phyloP scores from a whole-genome alignment of 495 filamentous ascomycete species.

The Penicillium salamii region DNA sequence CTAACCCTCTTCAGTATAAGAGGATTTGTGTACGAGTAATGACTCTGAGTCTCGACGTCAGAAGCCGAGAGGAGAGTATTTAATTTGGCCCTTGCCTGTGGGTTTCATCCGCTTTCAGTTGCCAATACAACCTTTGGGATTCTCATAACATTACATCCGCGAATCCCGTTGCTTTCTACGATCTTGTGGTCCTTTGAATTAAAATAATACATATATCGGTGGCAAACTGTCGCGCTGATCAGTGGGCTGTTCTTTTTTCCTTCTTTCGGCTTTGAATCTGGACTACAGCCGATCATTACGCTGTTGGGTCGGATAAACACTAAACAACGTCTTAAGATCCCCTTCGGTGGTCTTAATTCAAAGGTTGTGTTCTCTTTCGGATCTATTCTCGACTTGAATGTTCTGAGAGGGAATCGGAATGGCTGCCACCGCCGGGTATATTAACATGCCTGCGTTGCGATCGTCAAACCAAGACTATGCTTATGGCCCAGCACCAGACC shows the following conservation, averaged over 20 bases:
- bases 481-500: constrained; percentile 2
- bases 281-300: constrained; percentile 3
- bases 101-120: constrained; percentile 17
- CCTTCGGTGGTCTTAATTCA: too few species aligned
- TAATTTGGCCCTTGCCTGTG: constrained; percentile 17
- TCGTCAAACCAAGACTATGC: constrained; percentile 8
- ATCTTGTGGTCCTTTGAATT: too few species aligned
- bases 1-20: too few species aligned
- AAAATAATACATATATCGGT: too few species aligned
- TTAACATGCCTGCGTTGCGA: constrained; percentile 21
- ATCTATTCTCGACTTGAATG: too few species aligned
- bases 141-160: constrained; percentile 12
- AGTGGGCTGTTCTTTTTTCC: too few species aligned
- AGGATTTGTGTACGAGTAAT: too few species aligned
- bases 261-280: neutral
- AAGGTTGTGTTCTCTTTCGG: too few species aligned
- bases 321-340: too few species aligned
- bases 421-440: neutral
- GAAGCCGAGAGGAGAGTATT: constrained; percentile 4
- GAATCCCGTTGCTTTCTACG: neutral
- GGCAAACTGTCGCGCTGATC: too few species aligned
- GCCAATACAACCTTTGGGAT: constrained; percentile 21
- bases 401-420: neutral
- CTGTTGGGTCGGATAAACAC: constrained; percentile 1
- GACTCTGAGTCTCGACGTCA: constrained; percentile 3